Evolutionary conservation across 495 filamentous ascomycete species (phyloP).

Genomic region (Neurospora tetrasperma): DNA sequence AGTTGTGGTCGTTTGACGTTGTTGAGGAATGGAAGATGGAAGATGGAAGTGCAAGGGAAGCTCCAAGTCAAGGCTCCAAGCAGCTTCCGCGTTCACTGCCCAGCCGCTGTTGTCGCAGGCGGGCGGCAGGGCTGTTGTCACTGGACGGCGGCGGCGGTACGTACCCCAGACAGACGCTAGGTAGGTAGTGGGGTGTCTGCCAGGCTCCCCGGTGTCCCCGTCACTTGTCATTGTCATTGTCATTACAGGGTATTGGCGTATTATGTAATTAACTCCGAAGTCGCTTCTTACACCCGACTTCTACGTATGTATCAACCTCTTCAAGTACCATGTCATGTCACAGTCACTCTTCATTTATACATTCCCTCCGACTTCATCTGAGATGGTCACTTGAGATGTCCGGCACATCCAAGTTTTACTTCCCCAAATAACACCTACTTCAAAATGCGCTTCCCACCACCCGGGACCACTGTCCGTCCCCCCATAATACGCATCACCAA

Average conservation of each 20-base stretch:
- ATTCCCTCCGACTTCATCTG: background rate
- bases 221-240: background rate
- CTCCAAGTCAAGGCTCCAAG: constrained; percentile 35
- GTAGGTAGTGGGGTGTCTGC: background rate
- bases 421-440: background rate
- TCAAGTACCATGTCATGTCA: background rate
- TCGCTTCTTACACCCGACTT: background rate
- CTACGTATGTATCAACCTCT: background rate
- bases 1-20: background rate
- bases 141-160: background rate
- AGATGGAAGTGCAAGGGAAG: constrained; percentile 7
- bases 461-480: constrained; percentile 13
- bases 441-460: constrained; percentile 23
- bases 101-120: background rate
- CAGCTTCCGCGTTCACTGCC: constrained; percentile 31
- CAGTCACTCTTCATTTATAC: background rate
- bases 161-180: background rate
- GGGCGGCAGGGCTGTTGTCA: background rate
- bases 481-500: constrained; percentile 65
- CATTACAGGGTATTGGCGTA: background rate
- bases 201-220: background rate
- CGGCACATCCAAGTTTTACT: background rate
- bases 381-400: constrained; percentile 12
- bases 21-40: background rate
- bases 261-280: constrained; percentile 5